Conservation (phyloP, 202 grass and related monocot genomes). For the Miscanthus sacchariflorus region DNA sequence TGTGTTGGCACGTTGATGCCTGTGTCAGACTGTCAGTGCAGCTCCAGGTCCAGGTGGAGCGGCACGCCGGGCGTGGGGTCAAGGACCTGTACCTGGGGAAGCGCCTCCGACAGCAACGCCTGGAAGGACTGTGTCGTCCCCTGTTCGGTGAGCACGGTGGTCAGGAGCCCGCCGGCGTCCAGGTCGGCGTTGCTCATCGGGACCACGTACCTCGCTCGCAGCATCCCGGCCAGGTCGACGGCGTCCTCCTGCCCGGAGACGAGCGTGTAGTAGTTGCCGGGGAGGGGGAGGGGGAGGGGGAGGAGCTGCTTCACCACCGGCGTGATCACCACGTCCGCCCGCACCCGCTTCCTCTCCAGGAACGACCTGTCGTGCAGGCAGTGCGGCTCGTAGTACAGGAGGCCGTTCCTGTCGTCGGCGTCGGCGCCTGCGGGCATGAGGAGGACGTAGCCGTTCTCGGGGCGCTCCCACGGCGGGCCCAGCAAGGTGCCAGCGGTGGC, state of each 20-base stretch:
- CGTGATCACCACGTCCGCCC: too few relatives aligned
- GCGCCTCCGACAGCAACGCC: conserved; percentile 66
- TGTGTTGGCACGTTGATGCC: too few relatives aligned
- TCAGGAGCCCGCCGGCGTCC: conserved; percentile 65
- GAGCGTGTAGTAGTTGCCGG: conserved; percentile 62
- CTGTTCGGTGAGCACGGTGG: conserved; percentile 42
- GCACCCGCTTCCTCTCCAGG: too few relatives aligned
- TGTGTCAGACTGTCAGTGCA: too few relatives aligned
- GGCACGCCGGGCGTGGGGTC: too few relatives aligned
- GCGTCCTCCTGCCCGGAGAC: conserved; percentile 91
- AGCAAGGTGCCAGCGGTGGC: conserved; percentile 82
- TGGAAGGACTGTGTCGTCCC: conserved; percentile 75
- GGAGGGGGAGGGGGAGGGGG: too few relatives aligned
- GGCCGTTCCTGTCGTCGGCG: too few relatives aligned
- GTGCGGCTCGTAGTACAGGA: too few relatives aligned
- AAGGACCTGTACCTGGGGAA: conserved; percentile 37
- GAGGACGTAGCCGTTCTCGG: conserved; percentile 66
- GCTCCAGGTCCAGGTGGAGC: too few relatives aligned
- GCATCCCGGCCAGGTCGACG: conserved; percentile 66
- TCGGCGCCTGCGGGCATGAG: too few relatives aligned
- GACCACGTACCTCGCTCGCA: conserved; percentile 72
- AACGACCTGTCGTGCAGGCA: too few relatives aligned
- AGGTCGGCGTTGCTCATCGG: conserved; percentile 94
- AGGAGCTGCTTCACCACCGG: too few relatives aligned
- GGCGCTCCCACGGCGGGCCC: conserved; percentile 85